Evolutionary conservation across 768 basidiomycete genomes (phyloP), one percentile per base, ranked within the genome.

Genomic region (Boletus rubroflammeus): DNA sequence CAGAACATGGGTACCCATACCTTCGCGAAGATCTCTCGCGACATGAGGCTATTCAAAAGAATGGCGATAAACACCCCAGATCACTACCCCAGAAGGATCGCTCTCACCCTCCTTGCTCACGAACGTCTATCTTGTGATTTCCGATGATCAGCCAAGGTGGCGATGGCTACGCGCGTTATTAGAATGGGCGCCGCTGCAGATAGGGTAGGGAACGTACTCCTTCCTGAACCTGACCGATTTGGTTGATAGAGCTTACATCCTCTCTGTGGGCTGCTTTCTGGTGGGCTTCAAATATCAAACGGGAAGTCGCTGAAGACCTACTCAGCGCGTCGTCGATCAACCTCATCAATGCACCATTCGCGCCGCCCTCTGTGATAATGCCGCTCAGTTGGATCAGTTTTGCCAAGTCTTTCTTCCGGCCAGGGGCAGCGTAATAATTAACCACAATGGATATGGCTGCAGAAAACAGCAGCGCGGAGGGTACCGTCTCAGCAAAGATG

Each of bases 401-500:
- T 23, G 69, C 28, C 14, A 61, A 39, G 6, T 72, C 74, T 17
- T 64, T 45, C 51, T 65, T 45, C 56, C 69, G 68, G 39, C 64
- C 66, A 1, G 75, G 72, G 10, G 75, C 71, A 14, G 87, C 69
- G 59, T 82, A 88, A 68, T 81, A 85, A 61, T 86, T 73, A 46
- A 89, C 73, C 23, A 85, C 76, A 50, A 79, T 77, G 3, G 79
- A 73, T 39, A 87, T 66, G 11, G 78, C 75, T 47, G 82, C 75
- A 1, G 83, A 82, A 70, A 81, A 85, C 6, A 80, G 62, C 0
- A 81, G 71, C 3, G 79, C 76, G 15, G 82, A 81, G 6, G 83
- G 82, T 13, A 86, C 75, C 15, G 76, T 64, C 44, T 83, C 78
- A 8, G 77, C 74, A 58, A 87, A 80, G 8, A 82, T 69, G 26